Conservation (phyloP, 352 stramenopile species). For the Phytopythium sindhum region DNA sequence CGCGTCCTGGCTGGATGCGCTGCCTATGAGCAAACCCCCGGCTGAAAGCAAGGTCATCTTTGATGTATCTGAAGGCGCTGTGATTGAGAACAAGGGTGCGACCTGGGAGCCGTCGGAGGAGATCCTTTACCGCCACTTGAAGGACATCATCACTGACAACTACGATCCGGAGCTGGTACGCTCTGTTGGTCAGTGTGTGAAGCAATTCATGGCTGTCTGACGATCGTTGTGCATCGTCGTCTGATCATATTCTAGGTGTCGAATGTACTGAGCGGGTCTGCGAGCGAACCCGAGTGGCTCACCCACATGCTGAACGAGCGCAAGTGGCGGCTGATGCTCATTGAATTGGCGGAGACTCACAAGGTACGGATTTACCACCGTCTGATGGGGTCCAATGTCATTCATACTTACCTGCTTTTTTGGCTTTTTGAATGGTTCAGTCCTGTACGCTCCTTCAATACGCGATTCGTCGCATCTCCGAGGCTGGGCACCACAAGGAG, state of each 20-base stretch:
- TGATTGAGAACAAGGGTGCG: constrained; percentile 63
- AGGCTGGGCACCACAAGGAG: constrained; percentile 85
- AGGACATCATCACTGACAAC: constrained; percentile 73
- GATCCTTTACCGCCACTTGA: constrained; percentile 73
- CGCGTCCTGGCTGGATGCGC: constrained; percentile 74
- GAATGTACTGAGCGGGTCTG: constrained; percentile 79
- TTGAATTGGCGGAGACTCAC: constrained; percentile 82
- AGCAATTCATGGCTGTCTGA: background rate
- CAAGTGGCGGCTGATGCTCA: constrained; percentile 84
- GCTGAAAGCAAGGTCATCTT: constrained; percentile 77
- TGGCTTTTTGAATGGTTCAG: constrained; percentile 20
- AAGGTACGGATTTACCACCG: constrained; percentile 37
- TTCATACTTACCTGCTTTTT: background rate
- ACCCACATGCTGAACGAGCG: constrained; percentile 79
- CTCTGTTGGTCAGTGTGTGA: background rate
- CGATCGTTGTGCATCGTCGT: background rate
- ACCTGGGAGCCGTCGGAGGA: constrained; percentile 75
- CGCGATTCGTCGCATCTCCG: constrained; percentile 80
- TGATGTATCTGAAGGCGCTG: constrained; percentile 59
- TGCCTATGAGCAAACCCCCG: constrained; percentile 52
- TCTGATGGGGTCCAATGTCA: background rate
- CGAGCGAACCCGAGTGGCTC: constrained; percentile 74
- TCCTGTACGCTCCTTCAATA: constrained; percentile 83
- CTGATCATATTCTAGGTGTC: constrained; percentile 38
- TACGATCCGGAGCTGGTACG: constrained; percentile 80